These are phyloP conservation scores for Exophiala oligosperma DNA, from an alignment of 2,329 filamentous ascomycete species.

Conservation along the genomic window DNA sequence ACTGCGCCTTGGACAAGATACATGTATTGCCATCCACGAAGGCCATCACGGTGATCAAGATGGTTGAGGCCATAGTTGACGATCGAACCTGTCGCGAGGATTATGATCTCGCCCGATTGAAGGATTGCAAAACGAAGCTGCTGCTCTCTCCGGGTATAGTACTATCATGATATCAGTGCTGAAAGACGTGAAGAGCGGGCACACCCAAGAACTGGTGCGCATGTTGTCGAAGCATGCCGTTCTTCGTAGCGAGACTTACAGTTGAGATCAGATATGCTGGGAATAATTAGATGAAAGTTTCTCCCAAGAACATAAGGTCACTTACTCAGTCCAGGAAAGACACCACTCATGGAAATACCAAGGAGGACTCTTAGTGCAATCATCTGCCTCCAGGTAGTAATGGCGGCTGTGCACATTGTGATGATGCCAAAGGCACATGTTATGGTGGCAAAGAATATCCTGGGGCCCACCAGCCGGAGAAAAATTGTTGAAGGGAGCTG, in stretches of 20 bases:
- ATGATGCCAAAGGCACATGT: slow-evolving; percentile 64
- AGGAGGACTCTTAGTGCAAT: slow-evolving; percentile 65
- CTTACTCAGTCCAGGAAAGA: slow-evolving; percentile 43
- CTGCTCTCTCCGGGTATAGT: slow-evolving; percentile 55
- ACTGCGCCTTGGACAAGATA: slow-evolving; percentile 66
- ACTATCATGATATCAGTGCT: slow-evolving; percentile 28
- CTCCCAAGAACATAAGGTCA: too few species aligned
- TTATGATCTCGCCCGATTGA: slow-evolving; percentile 46
- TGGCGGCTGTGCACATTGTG: slow-evolving; percentile 68
- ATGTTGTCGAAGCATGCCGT: too few species aligned
- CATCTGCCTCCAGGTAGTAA: slow-evolving; percentile 68
- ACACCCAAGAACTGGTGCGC: too few species aligned
- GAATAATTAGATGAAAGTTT: too few species aligned
- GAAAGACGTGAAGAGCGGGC: too few species aligned
- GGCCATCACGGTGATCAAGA: slow-evolving; percentile 55
- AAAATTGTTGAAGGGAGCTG: slow-evolving; percentile 69
- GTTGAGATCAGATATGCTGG: slow-evolving; percentile 47
- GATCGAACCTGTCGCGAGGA: slow-evolving; percentile 65
- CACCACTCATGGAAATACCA: slow-evolving; percentile 60
- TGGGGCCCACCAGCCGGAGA: slow-evolving; percentile 64
- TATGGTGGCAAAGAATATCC: slow-evolving; percentile 61
- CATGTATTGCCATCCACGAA: slow-evolving; percentile 69
- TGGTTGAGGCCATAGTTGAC: slow-evolving; percentile 70
- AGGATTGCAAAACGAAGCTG: slow-evolving; percentile 23
- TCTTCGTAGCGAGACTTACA: too few species aligned